Base-by-base conservation (phyloP, 1,139 yeast species). In the Pneumocystis wakefieldiae region DNA sequence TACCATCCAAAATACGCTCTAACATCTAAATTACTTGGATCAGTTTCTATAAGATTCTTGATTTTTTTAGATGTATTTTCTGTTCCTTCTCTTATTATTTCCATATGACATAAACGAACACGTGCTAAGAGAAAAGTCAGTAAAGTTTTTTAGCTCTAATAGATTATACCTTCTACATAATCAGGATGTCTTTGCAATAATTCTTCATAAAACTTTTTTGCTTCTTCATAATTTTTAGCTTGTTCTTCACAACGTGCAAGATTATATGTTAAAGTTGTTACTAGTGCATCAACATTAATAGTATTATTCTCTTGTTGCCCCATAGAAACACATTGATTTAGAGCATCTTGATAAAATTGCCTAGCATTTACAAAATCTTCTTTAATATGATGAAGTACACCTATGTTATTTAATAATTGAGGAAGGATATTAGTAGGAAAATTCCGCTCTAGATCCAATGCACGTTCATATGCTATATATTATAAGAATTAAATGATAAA, bases 1-100 rank as follows among this genome's bases (percentile, higher is more conserved):
- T 83, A 88, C 97, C 97, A 94, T 42, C 96, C 95, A 73, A 86
- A 88, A 68, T 92, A 85, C 0, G 98, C 87, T 67, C 99, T 83
- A 2, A 88, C 83, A 72, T 91, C 96, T 67, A 89, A 76, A 71
- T 89, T 82, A 19, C 83, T 81, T 1, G 83, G 80, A 68, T 83
- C 80, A 42, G 78, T 74, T 2, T 76, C 74, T 64, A 90, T 74
- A 8, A 92, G 74, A 4, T 76, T 72, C 62, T 81, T 80, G 65
- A 88, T 77, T 65, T 84, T 85, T 3, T 75, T 70, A 57, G 78
- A 79, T 17, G 83, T 74, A 67, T 81, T 81, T 62, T 76, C 79
- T 57, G 48, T 28, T 3, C 64, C 38, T 71, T 12, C 59, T 24
- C 61, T n/a, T 38, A 73, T 36, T 19, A 62, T 17, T 32, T 62